These are phyloP conservation scores for Nasturtium officinale DNA, from an alignment of 345 rosid genomes.

Conservation along the genomic window DNA sequence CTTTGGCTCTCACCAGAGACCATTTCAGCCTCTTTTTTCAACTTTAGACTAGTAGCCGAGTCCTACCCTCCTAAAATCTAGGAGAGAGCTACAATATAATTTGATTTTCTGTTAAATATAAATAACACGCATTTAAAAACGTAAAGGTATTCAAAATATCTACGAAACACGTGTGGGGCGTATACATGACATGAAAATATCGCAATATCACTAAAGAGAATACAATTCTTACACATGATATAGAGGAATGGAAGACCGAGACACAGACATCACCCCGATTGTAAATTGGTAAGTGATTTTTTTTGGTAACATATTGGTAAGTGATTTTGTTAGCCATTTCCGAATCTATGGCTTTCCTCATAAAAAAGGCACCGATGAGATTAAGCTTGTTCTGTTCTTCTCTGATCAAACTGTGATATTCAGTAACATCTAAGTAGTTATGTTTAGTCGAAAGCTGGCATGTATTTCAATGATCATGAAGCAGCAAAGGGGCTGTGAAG, in stretches of 20 bases:
- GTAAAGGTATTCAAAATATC: conserved; percentile 11
- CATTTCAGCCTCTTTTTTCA: not conserved
- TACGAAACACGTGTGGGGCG: not conserved
- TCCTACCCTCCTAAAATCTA: not conserved
- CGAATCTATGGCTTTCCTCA: not conserved
- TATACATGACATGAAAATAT: not conserved
- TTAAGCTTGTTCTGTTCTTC: conserved; percentile 6
- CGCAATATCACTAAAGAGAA: not conserved
- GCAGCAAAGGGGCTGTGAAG: not conserved
- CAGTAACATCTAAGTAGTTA: not conserved
- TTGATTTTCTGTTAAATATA: not conserved
- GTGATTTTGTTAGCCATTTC: not conserved
- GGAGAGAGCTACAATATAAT: not conserved
- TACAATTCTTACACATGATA: not conserved
- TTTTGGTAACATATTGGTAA: no score
- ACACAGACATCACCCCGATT: not conserved
- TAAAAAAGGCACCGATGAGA: not conserved
- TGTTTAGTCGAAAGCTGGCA: conserved; percentile 13
- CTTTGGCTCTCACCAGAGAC: conserved; percentile 32
- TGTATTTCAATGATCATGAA: not conserved
- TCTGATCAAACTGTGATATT: not conserved
- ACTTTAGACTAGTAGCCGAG: conserved; percentile 25
- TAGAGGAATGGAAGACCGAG: not conserved
- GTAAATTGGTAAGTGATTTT: not conserved
- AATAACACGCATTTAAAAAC: not conserved